A percentile compares a stretch with the other conserved stretches of the same genome.
Evolutionary conservation across 2,329 filamentous ascomycete genomes (phyloP).

Genomic region (Ceratocystis alfenasii): DNA sequence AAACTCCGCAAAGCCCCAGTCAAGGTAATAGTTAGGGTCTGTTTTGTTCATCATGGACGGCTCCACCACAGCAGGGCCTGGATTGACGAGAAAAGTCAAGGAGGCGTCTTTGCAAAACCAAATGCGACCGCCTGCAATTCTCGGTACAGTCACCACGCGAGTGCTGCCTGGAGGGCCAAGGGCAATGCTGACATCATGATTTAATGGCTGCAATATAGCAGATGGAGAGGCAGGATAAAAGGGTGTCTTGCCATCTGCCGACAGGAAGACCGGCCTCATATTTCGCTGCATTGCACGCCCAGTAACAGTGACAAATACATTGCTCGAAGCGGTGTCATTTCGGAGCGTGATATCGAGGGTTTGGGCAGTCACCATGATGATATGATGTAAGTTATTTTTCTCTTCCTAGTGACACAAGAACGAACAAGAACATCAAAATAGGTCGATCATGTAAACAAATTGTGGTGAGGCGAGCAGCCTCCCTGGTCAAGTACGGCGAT

Average conservation of each 20-base stretch:
- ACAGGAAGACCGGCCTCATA: conserved; percentile 49
- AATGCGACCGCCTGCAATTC: conserved; percentile 57
- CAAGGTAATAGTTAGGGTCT: conserved; percentile 49
- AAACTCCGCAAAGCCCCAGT: conserved; percentile 60
- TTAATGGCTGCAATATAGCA: conserved; percentile 39
- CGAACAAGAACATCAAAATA: not conserved
- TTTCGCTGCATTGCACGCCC: conserved; percentile 48
- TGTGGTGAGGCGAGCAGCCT: conserved; percentile 28
- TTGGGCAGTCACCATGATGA: conserved; percentile 3
- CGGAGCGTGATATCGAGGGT: conserved; percentile 48
- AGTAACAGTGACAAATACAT: conserved; percentile 57
- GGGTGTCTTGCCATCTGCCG: conserved; percentile 51
- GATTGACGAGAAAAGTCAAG: conserved; percentile 59
- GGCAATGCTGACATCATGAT: conserved; percentile 48
- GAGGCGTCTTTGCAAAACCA: conserved; percentile 54
- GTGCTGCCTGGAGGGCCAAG: conserved; percentile 50
- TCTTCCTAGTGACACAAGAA: too few species aligned
- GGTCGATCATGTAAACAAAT: conserved; percentile 26
- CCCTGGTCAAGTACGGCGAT: too few species aligned
- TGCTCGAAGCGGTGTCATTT: conserved; percentile 51
- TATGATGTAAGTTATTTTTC: conserved; percentile 27
- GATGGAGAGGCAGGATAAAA: conserved; percentile 53
- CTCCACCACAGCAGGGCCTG: conserved; percentile 60
- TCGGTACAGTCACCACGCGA: conserved; percentile 52
- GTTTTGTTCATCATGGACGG: conserved; percentile 56